Conservation (phyloP, 352 stramenopile species). For the Globisporangium mamillatum region DNA sequence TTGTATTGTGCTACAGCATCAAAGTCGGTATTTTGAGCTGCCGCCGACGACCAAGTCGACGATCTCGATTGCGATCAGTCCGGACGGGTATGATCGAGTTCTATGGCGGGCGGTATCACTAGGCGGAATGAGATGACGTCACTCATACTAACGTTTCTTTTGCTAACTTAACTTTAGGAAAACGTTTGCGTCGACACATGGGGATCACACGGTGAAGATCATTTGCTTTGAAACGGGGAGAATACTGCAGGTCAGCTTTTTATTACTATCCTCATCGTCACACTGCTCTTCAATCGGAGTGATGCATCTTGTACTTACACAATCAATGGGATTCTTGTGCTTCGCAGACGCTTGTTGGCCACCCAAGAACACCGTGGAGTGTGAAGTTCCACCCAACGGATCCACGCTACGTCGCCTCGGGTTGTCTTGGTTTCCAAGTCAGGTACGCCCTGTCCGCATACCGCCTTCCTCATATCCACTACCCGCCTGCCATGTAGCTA, state of each 20-base stretch:
- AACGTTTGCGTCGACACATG: conserved; percentile 96
- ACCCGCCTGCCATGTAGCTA: too few relatives aligned
- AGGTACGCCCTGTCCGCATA: conserved; percentile 26
- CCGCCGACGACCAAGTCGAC: conserved; percentile 85
- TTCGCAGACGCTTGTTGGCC: conserved; percentile 76
- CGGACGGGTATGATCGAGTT: conserved; percentile 52
- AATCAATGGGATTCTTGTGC: background rate
- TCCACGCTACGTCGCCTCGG: conserved; percentile 93
- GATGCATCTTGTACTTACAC: background rate
- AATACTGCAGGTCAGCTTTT: conserved; percentile 68
- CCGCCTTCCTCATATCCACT: too few relatives aligned
- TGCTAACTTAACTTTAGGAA: conserved; percentile 36
- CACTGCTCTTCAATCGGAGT: background rate
- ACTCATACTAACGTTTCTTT: background rate
- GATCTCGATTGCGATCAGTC: conserved; percentile 87
- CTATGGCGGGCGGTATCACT: background rate
- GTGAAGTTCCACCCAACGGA: conserved; percentile 98
- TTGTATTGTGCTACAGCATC: conserved; percentile 42
- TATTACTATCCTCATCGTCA: background rate
- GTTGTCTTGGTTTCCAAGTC: conserved; percentile 96
- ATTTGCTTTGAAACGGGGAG: conserved; percentile 89
- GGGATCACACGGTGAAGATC: conserved; percentile 98
- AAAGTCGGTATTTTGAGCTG: conserved; percentile 84
- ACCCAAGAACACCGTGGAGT: conserved; percentile 93
- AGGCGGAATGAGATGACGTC: background rate